Percentiles rank a stretch among this genome's conserved stretches.
Evolutionary conservation across 208 protist species (phyloP).

Genomic region (Sergeia podlipaevii): DNA sequence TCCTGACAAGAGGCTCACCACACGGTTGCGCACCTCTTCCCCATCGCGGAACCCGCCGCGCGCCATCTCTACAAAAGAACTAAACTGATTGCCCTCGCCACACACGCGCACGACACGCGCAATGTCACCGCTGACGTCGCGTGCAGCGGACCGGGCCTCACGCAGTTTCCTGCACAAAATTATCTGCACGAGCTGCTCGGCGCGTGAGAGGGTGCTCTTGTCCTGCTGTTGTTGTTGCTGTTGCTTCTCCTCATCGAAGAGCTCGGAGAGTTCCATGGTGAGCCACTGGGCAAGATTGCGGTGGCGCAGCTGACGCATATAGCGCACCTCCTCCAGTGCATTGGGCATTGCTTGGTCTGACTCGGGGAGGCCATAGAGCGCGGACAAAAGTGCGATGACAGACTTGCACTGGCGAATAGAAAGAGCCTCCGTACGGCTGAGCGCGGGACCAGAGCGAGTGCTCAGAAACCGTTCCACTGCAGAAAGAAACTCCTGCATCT

Average conservation of each 20-base stretch:
- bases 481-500: conserved; percentile 37
- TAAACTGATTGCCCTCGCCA: conserved; percentile 84
- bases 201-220: conserved; percentile 12
- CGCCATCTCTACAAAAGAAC: conserved; percentile 63
- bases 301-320: conserved; percentile 69
- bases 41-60: conserved; percentile 36
- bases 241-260: conserved; percentile 17
- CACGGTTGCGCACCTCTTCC: conserved; percentile 53
- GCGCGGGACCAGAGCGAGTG: conserved; percentile 12
- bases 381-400: conserved; percentile 56
- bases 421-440: conserved; percentile 31
- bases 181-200: conserved; percentile 65
- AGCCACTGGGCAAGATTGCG: conserved; percentile 75
- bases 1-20: conserved; percentile 78
- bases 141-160: conserved; percentile 48
- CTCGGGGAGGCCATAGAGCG: conserved; percentile 83
- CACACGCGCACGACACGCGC: conserved; percentile 73
- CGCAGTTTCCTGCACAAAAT: conserved; percentile 74
- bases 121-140: conserved; percentile 48
- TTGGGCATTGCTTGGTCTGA: conserved; percentile 56
- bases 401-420: conserved; percentile 55
- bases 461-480: not conserved
- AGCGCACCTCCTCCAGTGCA: conserved; percentile 62
- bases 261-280: conserved; percentile 43
- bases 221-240: conserved; percentile 16